These are phyloP conservation scores for Chaetoceros muelleri DNA, from an alignment of 108 stramenopile genomes.

Conservation along the genomic window DNA sequence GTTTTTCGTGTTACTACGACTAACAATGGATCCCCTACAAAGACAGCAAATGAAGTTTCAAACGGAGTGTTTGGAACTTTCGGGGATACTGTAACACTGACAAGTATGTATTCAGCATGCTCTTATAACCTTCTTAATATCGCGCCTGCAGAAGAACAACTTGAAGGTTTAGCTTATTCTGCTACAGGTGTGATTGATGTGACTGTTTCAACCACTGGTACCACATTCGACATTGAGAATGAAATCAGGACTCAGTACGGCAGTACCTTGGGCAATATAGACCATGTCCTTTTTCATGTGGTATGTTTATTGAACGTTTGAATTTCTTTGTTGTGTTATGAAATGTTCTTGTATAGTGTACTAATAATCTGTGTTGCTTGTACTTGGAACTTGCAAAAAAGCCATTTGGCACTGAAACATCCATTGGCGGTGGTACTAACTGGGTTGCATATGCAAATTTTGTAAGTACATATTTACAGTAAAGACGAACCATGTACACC, in stretches of 20 bases:
- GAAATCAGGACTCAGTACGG: not conserved
- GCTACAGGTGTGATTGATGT: not conserved
- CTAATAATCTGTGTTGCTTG: not conserved
- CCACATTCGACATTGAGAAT: not conserved
- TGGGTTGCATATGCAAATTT: not conserved
- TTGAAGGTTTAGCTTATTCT: not conserved
- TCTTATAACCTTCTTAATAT: not conserved
- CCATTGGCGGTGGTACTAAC: not conserved
- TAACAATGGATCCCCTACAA: not conserved
- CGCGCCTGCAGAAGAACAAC: not conserved
- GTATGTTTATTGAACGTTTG: too few relatives aligned
- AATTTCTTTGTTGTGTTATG: not conserved
- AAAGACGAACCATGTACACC: too few relatives aligned
- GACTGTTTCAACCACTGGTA: not conserved
- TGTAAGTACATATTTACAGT: too few relatives aligned
- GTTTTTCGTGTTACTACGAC: not conserved
- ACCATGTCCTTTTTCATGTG: not conserved
- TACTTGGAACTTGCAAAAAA: not conserved
- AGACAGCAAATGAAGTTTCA: not conserved
- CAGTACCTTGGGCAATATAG: not conserved
- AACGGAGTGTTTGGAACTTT: not conserved
- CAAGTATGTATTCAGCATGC: not conserved
- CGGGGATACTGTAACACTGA: not conserved
- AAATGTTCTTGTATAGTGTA: not conserved
- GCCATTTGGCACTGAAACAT: not conserved